Conservation (phyloP, 345 rosid genomes). For the Pseudoturritis turrita region DNA sequence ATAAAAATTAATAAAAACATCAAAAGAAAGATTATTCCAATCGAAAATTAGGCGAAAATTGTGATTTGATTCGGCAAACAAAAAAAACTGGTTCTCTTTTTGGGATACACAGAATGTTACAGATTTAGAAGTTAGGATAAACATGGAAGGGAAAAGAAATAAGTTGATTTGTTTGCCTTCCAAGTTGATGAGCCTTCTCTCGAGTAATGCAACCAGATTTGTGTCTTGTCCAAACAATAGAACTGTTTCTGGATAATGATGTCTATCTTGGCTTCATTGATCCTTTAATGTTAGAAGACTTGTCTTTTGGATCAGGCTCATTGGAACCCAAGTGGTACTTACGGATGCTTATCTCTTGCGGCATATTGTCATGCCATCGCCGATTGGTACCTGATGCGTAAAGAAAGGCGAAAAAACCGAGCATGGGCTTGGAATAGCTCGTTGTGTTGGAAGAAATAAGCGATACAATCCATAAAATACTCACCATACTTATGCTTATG, state of each 20-base stretch:
- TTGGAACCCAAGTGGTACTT: not conserved
- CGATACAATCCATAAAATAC: not conserved
- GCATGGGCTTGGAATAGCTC: not conserved
- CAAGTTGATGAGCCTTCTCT: not conserved
- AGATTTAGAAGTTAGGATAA: no score
- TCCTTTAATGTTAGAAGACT: not conserved
- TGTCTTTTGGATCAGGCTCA: not conserved
- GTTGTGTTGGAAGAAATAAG: not conserved
- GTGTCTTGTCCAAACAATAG: not conserved
- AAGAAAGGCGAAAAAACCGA: not conserved
- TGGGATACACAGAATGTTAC: no score
- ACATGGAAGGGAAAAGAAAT: no score
- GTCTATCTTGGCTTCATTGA: not conserved
- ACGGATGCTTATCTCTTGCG: conserved; percentile 44
- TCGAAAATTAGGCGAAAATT: no score
- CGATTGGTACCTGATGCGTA: conserved; percentile 66
- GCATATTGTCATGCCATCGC: conserved; percentile 90
- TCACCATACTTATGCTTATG: conserved; percentile 78
- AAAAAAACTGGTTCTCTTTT: no score
- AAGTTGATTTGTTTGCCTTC: not conserved
- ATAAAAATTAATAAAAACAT: no score
- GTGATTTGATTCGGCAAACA: no score
- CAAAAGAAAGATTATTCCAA: no score
- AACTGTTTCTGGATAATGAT: not conserved
- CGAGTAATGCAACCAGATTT: not conserved